Evolutionary conservation across 2,329 filamentous ascomycete genomes (phyloP).

Genomic region (Harringtonia lauricola): DNA sequence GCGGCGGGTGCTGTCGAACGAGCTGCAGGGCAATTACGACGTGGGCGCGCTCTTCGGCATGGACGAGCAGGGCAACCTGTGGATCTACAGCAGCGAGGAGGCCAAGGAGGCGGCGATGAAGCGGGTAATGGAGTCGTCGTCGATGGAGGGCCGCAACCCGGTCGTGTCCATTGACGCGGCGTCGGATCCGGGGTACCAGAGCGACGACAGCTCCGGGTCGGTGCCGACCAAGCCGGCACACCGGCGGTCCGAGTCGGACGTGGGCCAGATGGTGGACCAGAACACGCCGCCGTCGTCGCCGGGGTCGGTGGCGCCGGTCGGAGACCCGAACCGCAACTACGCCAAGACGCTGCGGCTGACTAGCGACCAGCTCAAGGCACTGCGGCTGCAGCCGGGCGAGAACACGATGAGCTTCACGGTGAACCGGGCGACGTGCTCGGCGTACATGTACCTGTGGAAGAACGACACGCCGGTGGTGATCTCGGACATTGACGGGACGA

Average conservation of each 20-base stretch:
- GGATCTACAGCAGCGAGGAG: constrained; percentile 98
- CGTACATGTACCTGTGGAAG: constrained; percentile 89
- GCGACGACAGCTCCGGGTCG: constrained; percentile 61
- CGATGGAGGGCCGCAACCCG: constrained; percentile 36
- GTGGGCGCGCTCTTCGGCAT: constrained; percentile 92
- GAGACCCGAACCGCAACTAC: constrained; percentile 75
- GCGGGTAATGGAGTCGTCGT: constrained; percentile 41
- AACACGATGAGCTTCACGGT: constrained; percentile 96
- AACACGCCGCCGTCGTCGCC: constrained; percentile 62
- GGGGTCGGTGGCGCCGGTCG: constrained; percentile 41
- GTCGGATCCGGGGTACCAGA: constrained; percentile 92
- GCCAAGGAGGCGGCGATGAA: constrained; percentile 82
- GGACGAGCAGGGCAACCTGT: constrained; percentile 93
- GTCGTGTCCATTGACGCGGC: constrained; percentile 67
- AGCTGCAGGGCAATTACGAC: constrained; percentile 89
- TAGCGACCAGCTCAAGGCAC: constrained; percentile 83
- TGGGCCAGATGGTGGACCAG: constrained; percentile 26
- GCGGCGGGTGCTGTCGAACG: constrained; percentile 82
- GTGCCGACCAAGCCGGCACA: constrained; percentile 32
- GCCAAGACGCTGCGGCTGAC: constrained; percentile 93
- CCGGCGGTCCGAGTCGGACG: constrained; percentile 56
- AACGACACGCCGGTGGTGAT: constrained; percentile 90
- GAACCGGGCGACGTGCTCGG: constrained; percentile 83
- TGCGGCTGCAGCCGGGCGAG: constrained; percentile 72
- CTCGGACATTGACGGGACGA: constrained; percentile 96